Conservation (phyloP, 352 stramenopile species). For the Phytophthora quininea region DNA sequence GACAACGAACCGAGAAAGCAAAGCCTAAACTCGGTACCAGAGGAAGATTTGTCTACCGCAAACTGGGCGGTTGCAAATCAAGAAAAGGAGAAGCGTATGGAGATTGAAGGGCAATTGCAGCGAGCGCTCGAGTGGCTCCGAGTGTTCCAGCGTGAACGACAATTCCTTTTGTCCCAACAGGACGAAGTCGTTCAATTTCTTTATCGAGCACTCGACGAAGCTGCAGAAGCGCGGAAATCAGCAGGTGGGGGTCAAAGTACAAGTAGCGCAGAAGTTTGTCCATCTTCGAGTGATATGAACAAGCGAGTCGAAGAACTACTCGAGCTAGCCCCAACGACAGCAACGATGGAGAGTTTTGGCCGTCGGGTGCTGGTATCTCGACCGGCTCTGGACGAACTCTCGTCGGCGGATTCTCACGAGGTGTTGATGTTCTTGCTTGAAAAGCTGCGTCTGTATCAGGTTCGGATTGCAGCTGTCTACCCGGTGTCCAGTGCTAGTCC, state of each 20-base stretch:
- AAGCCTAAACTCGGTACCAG: neutral
- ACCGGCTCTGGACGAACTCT: conserved; percentile 59
- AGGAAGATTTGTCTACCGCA: conserved; percentile 1
- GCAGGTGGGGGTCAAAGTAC: neutral
- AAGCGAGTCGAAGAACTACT: conserved; percentile 33
- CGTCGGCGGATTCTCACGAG: conserved; percentile 41
- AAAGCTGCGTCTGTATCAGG: conserved; percentile 70
- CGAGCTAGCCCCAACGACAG: conserved; percentile 25
- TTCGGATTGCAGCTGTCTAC: conserved; percentile 53
- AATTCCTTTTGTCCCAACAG: conserved; percentile 63
- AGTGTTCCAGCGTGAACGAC: conserved; percentile 58
- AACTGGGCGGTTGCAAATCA: conserved; percentile 5
- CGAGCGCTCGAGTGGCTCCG: conserved; percentile 55
- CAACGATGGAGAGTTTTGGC: conserved; percentile 48
- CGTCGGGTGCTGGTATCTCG: conserved; percentile 31
- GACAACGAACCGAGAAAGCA: conserved; percentile 18
- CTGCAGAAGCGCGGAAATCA: conserved; percentile 8
- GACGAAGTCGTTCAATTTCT: conserved; percentile 76
- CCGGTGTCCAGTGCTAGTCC: conserved; percentile 1
- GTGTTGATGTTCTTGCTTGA: conserved; percentile 67
- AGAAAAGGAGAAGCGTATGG: conserved; percentile 14
- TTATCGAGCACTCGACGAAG: conserved; percentile 45
- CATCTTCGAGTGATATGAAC: conserved; percentile 1
- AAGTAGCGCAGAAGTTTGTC: neutral
- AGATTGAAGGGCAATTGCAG: conserved; percentile 38